Base-by-base conservation (phyloP, 208 protist species). In the Leishmania lainsoni region DNA sequence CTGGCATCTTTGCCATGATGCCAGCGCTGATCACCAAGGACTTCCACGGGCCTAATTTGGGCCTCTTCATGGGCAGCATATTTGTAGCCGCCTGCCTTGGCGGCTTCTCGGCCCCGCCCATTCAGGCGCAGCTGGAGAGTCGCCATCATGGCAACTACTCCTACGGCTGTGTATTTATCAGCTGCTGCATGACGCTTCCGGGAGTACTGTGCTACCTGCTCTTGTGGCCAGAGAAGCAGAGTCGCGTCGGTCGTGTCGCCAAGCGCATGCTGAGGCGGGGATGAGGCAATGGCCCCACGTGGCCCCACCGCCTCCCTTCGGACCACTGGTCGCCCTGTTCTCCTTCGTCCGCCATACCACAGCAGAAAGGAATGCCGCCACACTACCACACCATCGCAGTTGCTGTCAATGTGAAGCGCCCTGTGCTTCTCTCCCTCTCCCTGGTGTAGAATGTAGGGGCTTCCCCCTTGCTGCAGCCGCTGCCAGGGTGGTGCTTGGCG, bases 1-100 rank as follows among this genome's bases (percentile, higher is more conserved):
- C 93, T 0, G 93, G 93, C 52, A 90, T 96, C 35, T 96, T 96
- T 75, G 91, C 93, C 39, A 86, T 95, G 68, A 95, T 96, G 93
- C 91, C 91, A 17, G 88, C 91, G 0, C 85, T 96, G 29, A 94
- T 95, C 78, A 89, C 87, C 16, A 82, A 86, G 52, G 83, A 80
- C 75, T 89, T 96, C 54, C 87, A 95, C 76, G 93, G 93, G 10
- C 93, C 93, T 26, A 96, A 96, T 80, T 76, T 95, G 32, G 93
- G 93, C 68, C 91, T 94, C 75, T 91, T 93, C 86, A 94, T 96
- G 87, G 90, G 89, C 54, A 82, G 81, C 72, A 84, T 95, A 12
- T 95, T 96, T 58, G 90, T 94, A 12, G 91, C 91, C 2, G 89
- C 88, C 32, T 91, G 87, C 75, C 83, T 95, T 29, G 93, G 93